Conservation (phyloP, 257 asterid genomes). For the Fraxinus excelsior region DNA sequence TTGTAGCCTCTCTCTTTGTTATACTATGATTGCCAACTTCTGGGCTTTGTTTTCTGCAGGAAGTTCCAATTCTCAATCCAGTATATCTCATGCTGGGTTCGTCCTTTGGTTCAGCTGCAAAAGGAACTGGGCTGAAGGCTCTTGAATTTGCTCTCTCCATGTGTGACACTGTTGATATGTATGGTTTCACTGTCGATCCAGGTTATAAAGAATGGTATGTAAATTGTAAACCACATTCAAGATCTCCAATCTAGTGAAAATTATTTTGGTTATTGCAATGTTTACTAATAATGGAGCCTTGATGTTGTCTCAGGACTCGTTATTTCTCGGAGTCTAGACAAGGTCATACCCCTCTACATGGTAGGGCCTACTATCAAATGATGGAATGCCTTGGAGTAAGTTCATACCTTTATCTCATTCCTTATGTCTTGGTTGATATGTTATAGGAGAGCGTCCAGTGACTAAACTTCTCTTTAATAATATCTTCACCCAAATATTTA, state of each 20-base stretch:
- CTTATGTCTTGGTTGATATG: not conserved
- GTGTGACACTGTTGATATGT: conserved; percentile 92
- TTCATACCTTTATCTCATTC: conserved; percentile 7
- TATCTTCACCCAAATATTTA: not conserved
- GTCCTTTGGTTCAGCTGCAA: conserved; percentile 82
- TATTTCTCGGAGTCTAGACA: conserved; percentile 91
- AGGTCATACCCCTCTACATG: conserved; percentile 93
- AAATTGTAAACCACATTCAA: not conserved
- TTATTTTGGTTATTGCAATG: not conserved
- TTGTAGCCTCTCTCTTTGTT: not conserved
- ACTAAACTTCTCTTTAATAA: not conserved
- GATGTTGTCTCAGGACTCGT: conserved; percentile 72
- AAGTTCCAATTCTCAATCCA: conserved; percentile 60
- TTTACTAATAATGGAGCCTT: conserved; percentile 19
- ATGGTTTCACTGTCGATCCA: conserved; percentile 99
- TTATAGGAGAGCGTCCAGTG: not conserved
- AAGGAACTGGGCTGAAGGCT: conserved; percentile 98
- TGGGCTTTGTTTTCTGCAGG: conserved; percentile 40
- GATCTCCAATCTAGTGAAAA: not conserved
- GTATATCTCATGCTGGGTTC: conserved; percentile 69
- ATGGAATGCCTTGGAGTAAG: conserved; percentile 98
- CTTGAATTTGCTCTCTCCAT: conserved; percentile 98
- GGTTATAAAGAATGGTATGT: conserved; percentile 84
- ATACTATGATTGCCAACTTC: not conserved
- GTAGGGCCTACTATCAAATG: conserved; percentile 97